A percentile compares a stretch with the other conserved stretches of the same genome.
These are phyloP conservation scores for Crithidia sp. DNA, from an alignment of 208 protist species.

Conservation along the genomic window DNA sequence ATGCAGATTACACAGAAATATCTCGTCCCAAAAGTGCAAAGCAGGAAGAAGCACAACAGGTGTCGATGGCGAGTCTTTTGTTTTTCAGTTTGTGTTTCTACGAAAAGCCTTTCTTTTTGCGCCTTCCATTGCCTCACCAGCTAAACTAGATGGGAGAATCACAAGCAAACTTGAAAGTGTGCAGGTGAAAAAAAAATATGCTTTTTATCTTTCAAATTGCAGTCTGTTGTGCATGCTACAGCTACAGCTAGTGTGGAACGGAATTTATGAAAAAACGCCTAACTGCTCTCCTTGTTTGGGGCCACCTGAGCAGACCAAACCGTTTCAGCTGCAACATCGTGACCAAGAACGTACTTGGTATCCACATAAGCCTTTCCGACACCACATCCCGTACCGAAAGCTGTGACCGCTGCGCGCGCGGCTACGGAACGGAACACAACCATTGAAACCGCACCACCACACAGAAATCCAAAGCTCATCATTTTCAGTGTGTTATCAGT, in stretches of 20 bases:
- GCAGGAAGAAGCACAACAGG: no score
- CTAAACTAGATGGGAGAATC: not conserved
- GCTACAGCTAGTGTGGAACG: constrained; percentile 11
- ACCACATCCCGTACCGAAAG: constrained; percentile 77
- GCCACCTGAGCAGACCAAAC: constrained; percentile 72
- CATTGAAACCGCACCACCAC: constrained; percentile 61
- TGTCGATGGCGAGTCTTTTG: no score
- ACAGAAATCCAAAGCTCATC: constrained; percentile 77
- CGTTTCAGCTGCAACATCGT: constrained; percentile 71
- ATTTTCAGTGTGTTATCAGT: constrained; percentile 82
- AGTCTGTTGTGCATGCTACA: constrained; percentile 13
- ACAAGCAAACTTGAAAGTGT: not conserved
- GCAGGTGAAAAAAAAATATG: not conserved
- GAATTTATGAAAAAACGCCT: not conserved
- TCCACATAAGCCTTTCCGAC: constrained; percentile 89
- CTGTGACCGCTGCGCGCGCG: constrained; percentile 55
- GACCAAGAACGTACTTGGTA: constrained; percentile 82
- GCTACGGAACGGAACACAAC: constrained; percentile 73
- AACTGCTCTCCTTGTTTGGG: constrained; percentile 21
- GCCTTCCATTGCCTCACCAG: no score
- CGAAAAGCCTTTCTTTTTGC: not conserved
- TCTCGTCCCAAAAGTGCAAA: no score
- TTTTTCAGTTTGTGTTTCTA: not conserved
- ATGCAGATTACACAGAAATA: no score
- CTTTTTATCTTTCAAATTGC: not conserved